Conservation (phyloP, 306 rosid genomes). For the Gillenia trifoliata region DNA sequence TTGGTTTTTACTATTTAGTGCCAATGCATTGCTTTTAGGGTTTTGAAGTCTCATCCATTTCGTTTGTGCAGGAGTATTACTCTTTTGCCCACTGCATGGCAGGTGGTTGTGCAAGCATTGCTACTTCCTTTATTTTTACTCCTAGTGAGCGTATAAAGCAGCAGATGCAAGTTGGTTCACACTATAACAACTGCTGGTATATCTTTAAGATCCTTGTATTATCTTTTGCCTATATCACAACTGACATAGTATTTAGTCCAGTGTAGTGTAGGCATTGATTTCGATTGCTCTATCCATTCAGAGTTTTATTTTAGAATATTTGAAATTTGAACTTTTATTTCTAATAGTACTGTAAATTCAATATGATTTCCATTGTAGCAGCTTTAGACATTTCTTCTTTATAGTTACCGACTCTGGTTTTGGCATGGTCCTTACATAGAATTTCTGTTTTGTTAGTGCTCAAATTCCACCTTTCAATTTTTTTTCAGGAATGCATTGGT, state of each 20-base stretch:
- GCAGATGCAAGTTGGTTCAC: slow-evolving; percentile 94
- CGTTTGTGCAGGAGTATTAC: slow-evolving; percentile 63
- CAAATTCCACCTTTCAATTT: slow-evolving; percentile 6
- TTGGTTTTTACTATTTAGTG: not conserved
- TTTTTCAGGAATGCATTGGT: slow-evolving; percentile 57
- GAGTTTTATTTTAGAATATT: not conserved
- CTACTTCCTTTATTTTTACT: slow-evolving; percentile 93
- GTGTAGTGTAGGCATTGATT: not conserved
- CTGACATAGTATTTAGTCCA: slow-evolving; percentile 7
- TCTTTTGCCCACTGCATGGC: slow-evolving; percentile 78
- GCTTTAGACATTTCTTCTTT: not conserved
- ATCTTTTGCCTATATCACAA: slow-evolving; percentile 13
- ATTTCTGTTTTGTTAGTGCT: slow-evolving; percentile 17
- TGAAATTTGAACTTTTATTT: not conserved
- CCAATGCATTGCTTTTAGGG: not conserved
- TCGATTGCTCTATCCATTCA: slow-evolving; percentile 5
- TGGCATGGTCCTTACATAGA: slow-evolving; percentile 7
- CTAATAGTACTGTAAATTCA: not conserved
- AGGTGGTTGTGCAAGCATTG: slow-evolving; percentile 93
- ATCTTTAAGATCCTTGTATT: slow-evolving; percentile 23
- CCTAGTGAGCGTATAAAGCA: slow-evolving; percentile 96
- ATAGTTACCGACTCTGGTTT: slow-evolving; percentile 2
- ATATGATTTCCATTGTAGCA: not conserved
- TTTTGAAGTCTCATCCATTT: slow-evolving; percentile 27
- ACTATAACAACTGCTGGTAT: slow-evolving; percentile 90